Percentiles rank a stretch among this genome's conserved stretches.
These are phyloP conservation scores for Eutypa lata DNA, from an alignment of 2,329 filamentous ascomycete genomes.

Conservation along the genomic window DNA sequence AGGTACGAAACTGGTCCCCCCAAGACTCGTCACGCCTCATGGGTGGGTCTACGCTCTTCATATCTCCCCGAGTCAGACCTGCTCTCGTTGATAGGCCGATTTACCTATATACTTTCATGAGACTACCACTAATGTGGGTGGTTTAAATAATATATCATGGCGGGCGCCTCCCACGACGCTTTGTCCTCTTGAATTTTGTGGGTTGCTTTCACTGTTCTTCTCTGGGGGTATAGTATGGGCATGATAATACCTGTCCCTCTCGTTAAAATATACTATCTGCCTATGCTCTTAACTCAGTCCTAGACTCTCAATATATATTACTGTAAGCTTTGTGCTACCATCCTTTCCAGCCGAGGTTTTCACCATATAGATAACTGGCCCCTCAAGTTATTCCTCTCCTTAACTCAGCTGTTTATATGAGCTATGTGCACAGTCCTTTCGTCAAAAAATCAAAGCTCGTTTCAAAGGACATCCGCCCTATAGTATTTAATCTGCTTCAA, in stretches of 20 bases:
- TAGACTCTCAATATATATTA: slow-evolving; percentile 10
- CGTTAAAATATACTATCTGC: slow-evolving; percentile 2
- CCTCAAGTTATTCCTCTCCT: slow-evolving; percentile 14
- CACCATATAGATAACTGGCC: neutral
- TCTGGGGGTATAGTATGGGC: too few relatives aligned
- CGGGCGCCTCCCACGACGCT: too few relatives aligned
- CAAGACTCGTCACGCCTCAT: too few relatives aligned
- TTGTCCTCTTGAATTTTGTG: too few relatives aligned
- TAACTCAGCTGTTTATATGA: slow-evolving; percentile 6
- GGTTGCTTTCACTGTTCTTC: too few relatives aligned
- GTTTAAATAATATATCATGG: too few relatives aligned
- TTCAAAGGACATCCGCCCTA: slow-evolving; percentile 1
- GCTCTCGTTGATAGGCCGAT: too few relatives aligned
- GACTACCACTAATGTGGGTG: too few relatives aligned
- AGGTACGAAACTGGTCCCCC: too few relatives aligned
- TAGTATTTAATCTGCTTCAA: neutral
- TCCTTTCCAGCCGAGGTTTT: neutral
- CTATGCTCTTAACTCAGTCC: slow-evolving; percentile 11
- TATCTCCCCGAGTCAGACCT: neutral
- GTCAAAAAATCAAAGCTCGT: slow-evolving; percentile 2
- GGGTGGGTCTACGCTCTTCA: neutral
- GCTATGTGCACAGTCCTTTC: slow-evolving; percentile 6
- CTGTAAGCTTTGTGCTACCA: slow-evolving; percentile 22
- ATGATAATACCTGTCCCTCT: neutral
- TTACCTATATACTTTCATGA: too few relatives aligned